These are phyloP conservation scores for Lolium perenne DNA, from an alignment of 176 grass and related monocot genomes.

Conservation along the genomic window DNA sequence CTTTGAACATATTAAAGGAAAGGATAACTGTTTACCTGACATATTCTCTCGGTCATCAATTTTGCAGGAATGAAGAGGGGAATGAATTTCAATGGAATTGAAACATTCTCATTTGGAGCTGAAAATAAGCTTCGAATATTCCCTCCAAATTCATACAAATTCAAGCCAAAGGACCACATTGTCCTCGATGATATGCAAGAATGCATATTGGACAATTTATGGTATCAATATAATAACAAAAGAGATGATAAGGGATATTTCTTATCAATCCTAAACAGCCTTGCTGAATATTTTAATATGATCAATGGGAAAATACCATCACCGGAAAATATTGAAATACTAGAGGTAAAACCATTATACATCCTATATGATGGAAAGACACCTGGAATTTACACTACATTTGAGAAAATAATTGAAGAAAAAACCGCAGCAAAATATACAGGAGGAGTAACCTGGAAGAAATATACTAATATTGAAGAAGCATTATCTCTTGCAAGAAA, in stretches of 20 bases:
- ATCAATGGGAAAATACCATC: too few relatives aligned
- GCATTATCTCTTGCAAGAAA: not conserved
- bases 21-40: not conserved
- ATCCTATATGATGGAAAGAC: too few relatives aligned
- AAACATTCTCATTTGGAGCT: not conserved
- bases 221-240: too few relatives aligned
- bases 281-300: too few relatives aligned
- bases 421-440: not conserved
- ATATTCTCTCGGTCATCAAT: not conserved
- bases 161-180: not conserved
- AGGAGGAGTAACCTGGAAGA: not conserved
- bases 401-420: not conserved
- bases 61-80: not conserved
- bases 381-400: too few relatives aligned
- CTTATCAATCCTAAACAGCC: too few relatives aligned
- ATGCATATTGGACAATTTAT: too few relatives aligned
- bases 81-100: not conserved
- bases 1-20: too few relatives aligned
- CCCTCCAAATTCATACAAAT: not conserved
- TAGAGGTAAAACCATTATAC: too few relatives aligned
- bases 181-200: too few relatives aligned
- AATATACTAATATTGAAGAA: not conserved
- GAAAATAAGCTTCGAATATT: not conserved
- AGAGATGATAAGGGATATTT: too few relatives aligned
- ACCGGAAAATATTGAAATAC: too few relatives aligned